These are phyloP conservation scores for Russula griseocarnosa DNA, from an alignment of 768 basidiomycete species.

Conservation along the genomic window DNA sequence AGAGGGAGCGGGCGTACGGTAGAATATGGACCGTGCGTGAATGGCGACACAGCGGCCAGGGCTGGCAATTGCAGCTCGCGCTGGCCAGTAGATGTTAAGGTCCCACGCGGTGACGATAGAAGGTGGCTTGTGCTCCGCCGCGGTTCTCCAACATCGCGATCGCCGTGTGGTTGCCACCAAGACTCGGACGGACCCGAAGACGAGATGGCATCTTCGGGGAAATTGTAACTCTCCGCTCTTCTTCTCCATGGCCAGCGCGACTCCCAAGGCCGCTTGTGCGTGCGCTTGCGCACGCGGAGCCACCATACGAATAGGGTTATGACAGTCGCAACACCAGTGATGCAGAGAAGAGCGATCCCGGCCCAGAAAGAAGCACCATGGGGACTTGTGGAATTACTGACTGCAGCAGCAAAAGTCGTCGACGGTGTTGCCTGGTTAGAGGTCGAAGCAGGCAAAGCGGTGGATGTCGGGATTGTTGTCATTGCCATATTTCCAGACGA, in stretches of 20 bases:
- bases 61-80: constrained; percentile 5
- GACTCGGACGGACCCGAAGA: constrained; percentile 7
- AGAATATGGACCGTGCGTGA: constrained; percentile 13
- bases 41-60: background rate
- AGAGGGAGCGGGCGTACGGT: constrained; percentile 30
- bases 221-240: constrained; percentile 31
- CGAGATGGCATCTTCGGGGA: constrained; percentile 12
- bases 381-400: background rate
- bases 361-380: constrained; percentile 28
- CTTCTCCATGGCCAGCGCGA: constrained; percentile 20
- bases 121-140: constrained; percentile 15
- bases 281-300: constrained; percentile 30
- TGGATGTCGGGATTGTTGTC: background rate
- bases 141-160: constrained; percentile 1
- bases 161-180: constrained; percentile 9
- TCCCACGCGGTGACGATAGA: background rate
- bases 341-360: constrained; percentile 30
- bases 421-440: background rate
- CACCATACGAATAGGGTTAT: constrained; percentile 31
- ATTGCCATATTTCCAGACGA: background rate
- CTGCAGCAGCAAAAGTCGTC: background rate
- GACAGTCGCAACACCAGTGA: constrained; percentile 29
- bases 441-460: background rate
- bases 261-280: constrained; percentile 26
- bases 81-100: background rate